Evolutionary conservation across 2,329 filamentous ascomycete species (phyloP).

Genomic region (Penicillium sp.): DNA sequence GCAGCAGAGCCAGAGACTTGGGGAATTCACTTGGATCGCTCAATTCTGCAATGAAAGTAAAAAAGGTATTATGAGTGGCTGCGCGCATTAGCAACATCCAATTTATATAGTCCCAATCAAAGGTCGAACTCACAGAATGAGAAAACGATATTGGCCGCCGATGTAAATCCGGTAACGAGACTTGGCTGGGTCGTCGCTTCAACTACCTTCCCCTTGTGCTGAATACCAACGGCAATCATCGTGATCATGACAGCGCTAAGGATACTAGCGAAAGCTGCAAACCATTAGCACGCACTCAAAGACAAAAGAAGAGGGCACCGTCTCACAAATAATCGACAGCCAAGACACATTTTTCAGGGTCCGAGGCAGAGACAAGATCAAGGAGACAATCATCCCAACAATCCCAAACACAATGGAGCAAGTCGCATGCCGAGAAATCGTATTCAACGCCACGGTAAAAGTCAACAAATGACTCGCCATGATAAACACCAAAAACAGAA

Average conservation of each 20-base stretch:
- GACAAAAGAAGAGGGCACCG: neutral
- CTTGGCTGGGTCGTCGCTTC: constrained; percentile 27
- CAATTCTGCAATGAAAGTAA: constrained; percentile 60
- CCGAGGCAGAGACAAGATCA: constrained; percentile 52
- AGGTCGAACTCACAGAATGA: constrained; percentile 51
- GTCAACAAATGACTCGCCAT: constrained; percentile 62
- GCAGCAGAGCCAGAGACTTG: constrained; percentile 56
- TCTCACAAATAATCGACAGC: constrained; percentile 48
- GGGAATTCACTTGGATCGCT: constrained; percentile 53
- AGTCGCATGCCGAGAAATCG: constrained; percentile 51
- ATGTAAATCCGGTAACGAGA: constrained; percentile 52
- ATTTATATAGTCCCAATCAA: constrained; percentile 20
- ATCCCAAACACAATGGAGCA: constrained; percentile 57
- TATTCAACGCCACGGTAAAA: constrained; percentile 59
- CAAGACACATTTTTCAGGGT: constrained; percentile 55
- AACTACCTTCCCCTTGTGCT: constrained; percentile 37
- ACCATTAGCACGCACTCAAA: no score
- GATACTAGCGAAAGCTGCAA: constrained; percentile 55
- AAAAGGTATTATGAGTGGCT: constrained; percentile 57
- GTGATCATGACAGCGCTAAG: constrained; percentile 57
- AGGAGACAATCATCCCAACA: constrained; percentile 51
- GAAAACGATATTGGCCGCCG: constrained; percentile 61
- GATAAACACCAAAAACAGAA: constrained; percentile 58
- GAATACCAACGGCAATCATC: constrained; percentile 57
- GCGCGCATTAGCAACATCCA: no score